Percentiles rank a stretch among this genome's conserved stretches.
Evolutionary conservation across 1,284 basidiomycete genomes (phyloP).

Genomic region (Apiotrichum porosum): DNA sequence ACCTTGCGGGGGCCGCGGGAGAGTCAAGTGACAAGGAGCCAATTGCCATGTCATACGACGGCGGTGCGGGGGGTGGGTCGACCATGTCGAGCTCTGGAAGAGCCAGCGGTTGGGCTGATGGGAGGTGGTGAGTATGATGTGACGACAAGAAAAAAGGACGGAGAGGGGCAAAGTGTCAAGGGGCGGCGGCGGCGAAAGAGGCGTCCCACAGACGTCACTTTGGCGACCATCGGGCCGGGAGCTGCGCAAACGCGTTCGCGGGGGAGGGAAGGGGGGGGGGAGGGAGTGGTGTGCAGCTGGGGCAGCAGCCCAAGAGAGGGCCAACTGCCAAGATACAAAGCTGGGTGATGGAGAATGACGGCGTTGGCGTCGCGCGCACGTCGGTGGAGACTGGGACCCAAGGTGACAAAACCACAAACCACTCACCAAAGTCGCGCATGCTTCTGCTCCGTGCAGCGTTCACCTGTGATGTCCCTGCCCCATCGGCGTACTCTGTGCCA

Average conservation of each 20-base stretch:
- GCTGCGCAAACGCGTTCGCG: too few relatives aligned
- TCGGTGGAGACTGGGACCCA: not conserved
- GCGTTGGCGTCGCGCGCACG: too few relatives aligned
- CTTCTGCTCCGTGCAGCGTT: not conserved
- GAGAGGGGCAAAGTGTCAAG: too few relatives aligned
- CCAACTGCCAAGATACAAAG: too few relatives aligned
- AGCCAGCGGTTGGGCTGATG: constrained; percentile 7
- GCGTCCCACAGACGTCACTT: too few relatives aligned
- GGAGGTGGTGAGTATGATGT: not conserved
- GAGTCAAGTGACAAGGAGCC: not conserved
- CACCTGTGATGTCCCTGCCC: not conserved
- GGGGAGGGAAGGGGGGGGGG: too few relatives aligned
- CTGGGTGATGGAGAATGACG: too few relatives aligned
- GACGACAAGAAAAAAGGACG: not conserved
- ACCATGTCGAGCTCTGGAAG: constrained; percentile 10
- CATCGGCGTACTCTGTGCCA: constrained; percentile 7
- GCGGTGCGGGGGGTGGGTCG: constrained; percentile 4
- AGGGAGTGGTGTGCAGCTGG: too few relatives aligned
- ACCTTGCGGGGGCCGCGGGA: too few relatives aligned
- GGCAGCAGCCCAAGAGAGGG: too few relatives aligned
- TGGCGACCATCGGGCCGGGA: too few relatives aligned
- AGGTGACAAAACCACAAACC: not conserved
- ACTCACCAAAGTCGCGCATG: constrained; percentile 2
- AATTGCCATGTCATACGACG: constrained; percentile 11
- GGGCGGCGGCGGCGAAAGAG: too few relatives aligned